Conservation (phyloP, 2,329 filamentous ascomycete genomes). For the Fusarium solani-melongenae region DNA sequence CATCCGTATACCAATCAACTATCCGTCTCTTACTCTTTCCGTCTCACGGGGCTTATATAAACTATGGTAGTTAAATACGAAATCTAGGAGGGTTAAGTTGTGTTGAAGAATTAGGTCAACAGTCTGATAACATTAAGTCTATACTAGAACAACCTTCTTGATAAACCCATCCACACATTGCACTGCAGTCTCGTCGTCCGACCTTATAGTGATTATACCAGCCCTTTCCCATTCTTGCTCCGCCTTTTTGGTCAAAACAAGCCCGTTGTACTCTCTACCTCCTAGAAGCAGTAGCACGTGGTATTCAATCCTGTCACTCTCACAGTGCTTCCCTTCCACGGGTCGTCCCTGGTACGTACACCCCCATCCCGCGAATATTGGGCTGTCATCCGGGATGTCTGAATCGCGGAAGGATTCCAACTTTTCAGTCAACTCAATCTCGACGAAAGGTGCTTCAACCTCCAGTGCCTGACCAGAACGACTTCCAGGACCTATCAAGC, state of each 20-base stretch:
- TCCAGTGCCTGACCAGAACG: background rate
- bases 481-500: background rate
- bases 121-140: background rate
- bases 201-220: background rate
- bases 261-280: background rate
- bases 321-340: too few species aligned
- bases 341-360: background rate
- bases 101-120: background rate
- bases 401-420: too few species aligned
- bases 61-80: background rate
- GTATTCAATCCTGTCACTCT: too few species aligned
- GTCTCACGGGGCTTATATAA: background rate
- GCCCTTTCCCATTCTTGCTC: background rate
- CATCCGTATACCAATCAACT: accelerated
- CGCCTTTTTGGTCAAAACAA: background rate
- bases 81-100: background rate
- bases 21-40: background rate
- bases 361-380: background rate
- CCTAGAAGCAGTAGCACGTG: too few species aligned
- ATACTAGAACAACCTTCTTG: background rate
- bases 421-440: background rate
- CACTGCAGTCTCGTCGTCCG: background rate
- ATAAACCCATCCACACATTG: background rate
- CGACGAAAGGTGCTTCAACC: background rate
- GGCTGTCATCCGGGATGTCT: too few species aligned